These are phyloP conservation scores for Rhipidocladum racemiflorum DNA, from an alignment of 176 grass and related monocot genomes.

Conservation along the genomic window DNA sequence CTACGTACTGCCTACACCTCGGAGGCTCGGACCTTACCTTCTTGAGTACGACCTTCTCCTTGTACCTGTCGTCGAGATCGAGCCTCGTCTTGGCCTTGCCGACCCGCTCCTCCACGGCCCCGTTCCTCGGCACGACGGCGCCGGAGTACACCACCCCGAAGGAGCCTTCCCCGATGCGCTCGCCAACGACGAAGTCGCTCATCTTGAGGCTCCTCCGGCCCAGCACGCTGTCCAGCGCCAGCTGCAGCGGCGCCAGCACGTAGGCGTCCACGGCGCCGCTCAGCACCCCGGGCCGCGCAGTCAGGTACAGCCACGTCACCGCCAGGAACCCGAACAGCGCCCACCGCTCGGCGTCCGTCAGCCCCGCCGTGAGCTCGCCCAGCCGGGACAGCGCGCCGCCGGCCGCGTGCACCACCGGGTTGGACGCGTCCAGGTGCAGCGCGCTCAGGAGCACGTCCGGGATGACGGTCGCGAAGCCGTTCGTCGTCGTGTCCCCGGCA, in stretches of 20 bases:
- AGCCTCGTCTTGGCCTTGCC: slow-evolving; percentile 47
- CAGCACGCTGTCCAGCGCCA: slow-evolving; percentile 59
- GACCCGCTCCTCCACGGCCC: slow-evolving; percentile 29
- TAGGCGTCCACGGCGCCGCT: slow-evolving; percentile 75
- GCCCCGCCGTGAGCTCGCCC: slow-evolving; percentile 31
- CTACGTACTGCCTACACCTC: not conserved
- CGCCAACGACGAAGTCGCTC: slow-evolving; percentile 78
- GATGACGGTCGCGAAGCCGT: not conserved
- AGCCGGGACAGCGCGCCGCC: slow-evolving; percentile 36
- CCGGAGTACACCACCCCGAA: slow-evolving; percentile 80
- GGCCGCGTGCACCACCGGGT: slow-evolving; percentile 17
- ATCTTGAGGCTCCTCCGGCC: slow-evolving; percentile 83
- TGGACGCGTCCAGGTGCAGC: slow-evolving; percentile 49
- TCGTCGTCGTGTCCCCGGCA: not conserved
- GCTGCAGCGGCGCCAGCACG: slow-evolving; percentile 80
- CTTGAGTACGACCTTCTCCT: slow-evolving; percentile 93
- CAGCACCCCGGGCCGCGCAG: slow-evolving; percentile 78
- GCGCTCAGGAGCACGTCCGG: slow-evolving; percentile 19
- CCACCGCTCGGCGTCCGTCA: slow-evolving; percentile 57
- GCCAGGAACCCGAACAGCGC: slow-evolving; percentile 40
- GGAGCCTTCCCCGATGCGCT: slow-evolving; percentile 84
- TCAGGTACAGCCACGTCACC: slow-evolving; percentile 76
- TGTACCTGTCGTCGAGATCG: slow-evolving; percentile 60
- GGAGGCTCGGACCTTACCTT: slow-evolving; percentile 44
- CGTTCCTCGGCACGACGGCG: slow-evolving; percentile 64